These are phyloP conservation scores for Rhododendron mucronatum DNA, from an alignment of 148 eudicot species.

Conservation along the genomic window DNA sequence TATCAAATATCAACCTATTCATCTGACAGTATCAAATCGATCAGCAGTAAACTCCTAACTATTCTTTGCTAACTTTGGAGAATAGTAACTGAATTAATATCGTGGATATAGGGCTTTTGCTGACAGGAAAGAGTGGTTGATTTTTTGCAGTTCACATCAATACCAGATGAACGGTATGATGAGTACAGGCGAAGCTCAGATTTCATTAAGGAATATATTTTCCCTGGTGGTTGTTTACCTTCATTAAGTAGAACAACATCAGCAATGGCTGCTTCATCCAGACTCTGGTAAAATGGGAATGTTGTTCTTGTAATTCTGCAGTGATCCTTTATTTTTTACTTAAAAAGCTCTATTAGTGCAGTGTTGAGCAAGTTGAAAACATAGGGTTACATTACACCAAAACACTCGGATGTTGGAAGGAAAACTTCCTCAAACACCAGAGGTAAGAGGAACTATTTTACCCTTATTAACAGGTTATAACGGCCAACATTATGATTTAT, in stretches of 20 bases:
- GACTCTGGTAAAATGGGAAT: too few relatives aligned
- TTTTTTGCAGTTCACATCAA: conserved; percentile 51
- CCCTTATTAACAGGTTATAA: neutral
- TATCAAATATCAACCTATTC: neutral
- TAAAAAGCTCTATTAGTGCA: conserved; percentile 17
- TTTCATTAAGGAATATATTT: too few relatives aligned
- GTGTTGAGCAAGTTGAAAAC: conserved; percentile 75
- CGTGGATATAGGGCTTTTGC: neutral
- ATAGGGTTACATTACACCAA: conserved; percentile 68
- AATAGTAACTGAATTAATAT: too few relatives aligned
- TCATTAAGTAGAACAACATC: too few relatives aligned
- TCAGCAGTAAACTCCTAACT: neutral
- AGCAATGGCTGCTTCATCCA: too few relatives aligned
- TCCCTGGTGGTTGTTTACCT: too few relatives aligned
- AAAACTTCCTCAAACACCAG: conserved; percentile 48
- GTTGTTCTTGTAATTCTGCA: neutral
- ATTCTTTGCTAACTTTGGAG: neutral
- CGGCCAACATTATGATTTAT: too few relatives aligned
- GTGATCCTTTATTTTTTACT: neutral
- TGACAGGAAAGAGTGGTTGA: neutral
- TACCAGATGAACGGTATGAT: conserved; percentile 75
- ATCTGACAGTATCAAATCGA: neutral
- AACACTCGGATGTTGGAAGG: conserved; percentile 64
- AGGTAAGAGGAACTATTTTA: conserved; percentile 29
- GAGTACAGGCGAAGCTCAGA: conserved; percentile 33